Conservation (phyloP, 345 rosid genomes). For the Eutrema yunnanense region DNA sequence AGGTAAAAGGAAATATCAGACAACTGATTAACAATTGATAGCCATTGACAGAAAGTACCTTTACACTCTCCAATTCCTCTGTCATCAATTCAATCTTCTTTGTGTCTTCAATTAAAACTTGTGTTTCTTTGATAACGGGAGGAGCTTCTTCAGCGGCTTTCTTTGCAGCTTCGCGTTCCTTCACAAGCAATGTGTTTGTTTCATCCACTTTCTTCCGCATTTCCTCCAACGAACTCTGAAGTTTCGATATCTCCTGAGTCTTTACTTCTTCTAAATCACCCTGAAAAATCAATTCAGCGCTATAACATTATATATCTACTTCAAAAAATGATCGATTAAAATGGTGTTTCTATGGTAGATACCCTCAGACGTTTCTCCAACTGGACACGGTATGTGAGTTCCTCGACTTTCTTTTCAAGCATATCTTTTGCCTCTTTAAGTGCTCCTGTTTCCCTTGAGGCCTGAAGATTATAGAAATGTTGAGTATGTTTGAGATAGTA, state of each 20-base stretch:
- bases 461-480: slow-evolving; percentile 31
- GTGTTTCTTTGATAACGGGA: slow-evolving; percentile 50
- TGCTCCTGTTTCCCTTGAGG: slow-evolving; percentile 73
- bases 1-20: neutral
- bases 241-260: slow-evolving; percentile 45
- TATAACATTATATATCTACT: neutral
- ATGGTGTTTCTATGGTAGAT: slow-evolving; percentile 2
- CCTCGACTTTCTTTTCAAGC: slow-evolving; percentile 65
- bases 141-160: slow-evolving; percentile 56
- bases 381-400: slow-evolving; percentile 72
- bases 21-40: neutral
- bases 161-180: slow-evolving; percentile 51
- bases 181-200: slow-evolving; percentile 41
- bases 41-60: slow-evolving; percentile 35
- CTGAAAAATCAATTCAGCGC: slow-evolving; percentile 24
- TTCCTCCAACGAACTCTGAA: slow-evolving; percentile 45
- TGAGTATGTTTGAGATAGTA: neutral
- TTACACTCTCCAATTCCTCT: slow-evolving; percentile 48
- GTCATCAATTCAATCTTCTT: slow-evolving; percentile 44
- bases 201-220: slow-evolving; percentile 56
- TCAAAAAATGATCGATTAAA: neutral
- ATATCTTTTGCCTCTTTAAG: slow-evolving; percentile 77
- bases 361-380: slow-evolving; percentile 68
- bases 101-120: slow-evolving; percentile 63
- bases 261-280: slow-evolving; percentile 58